These are phyloP conservation scores for Protea cynaroides DNA, from an alignment of 164 flowering plant genomes.

Conservation along the genomic window DNA sequence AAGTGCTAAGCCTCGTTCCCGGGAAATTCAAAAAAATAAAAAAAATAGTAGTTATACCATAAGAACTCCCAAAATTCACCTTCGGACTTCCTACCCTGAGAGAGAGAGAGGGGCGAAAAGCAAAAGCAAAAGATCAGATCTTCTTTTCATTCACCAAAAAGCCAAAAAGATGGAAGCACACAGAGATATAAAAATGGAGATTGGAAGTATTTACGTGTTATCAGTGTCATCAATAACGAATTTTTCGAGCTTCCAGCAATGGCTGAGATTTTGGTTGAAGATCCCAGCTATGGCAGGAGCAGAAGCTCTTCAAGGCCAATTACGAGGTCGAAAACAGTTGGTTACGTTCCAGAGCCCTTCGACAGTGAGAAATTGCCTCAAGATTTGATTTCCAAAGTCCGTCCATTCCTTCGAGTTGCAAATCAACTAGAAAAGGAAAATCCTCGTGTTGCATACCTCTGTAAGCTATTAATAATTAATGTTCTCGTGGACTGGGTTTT, in stretches of 20 bases:
- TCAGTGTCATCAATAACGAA: neutral
- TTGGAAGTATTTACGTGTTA: neutral
- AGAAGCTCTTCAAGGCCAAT: constrained; percentile 2
- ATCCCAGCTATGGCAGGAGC: constrained; percentile 23
- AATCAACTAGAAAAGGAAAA: constrained; percentile 57
- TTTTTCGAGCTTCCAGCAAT: constrained; percentile 3
- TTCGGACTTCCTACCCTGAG: too few relatives aligned
- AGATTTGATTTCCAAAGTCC: constrained; percentile 50
- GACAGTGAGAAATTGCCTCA: constrained; percentile 84
- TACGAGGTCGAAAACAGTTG: constrained; percentile 10
- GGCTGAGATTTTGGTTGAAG: constrained; percentile 45
- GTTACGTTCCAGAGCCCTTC: constrained; percentile 46
- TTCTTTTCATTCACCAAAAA: neutral
- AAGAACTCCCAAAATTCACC: neutral
- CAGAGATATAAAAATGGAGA: neutral
- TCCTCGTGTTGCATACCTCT: constrained; percentile 81
- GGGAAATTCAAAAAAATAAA: neutral
- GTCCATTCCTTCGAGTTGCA: constrained; percentile 80
- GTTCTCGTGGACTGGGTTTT: neutral
- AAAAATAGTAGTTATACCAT: neutral
- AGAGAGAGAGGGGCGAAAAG: neutral
- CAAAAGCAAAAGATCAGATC: neutral
- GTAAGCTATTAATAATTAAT: constrained; percentile 30
- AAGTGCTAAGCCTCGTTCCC: neutral
- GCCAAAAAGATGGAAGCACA: neutral